Evolutionary conservation across 805 yeast species (phyloP).

Genomic region (Candida gorgasii): DNA sequence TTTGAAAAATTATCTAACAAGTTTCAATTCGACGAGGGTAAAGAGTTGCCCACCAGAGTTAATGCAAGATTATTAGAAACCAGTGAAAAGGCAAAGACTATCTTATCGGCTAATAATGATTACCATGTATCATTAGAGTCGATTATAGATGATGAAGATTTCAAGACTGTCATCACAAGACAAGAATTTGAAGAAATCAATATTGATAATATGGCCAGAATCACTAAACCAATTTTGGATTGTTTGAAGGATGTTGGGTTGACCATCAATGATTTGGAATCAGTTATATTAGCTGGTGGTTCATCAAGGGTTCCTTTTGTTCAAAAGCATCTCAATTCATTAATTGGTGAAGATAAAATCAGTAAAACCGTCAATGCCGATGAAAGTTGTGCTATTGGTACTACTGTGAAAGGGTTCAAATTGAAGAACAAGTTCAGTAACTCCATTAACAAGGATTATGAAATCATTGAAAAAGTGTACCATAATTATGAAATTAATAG

Average conservation of each 20-base stretch:
- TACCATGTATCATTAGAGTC: slow-evolving; percentile 77
- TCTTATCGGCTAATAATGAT: slow-evolving; percentile 86
- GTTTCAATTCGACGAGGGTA: slow-evolving; percentile 34
- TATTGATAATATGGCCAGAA: slow-evolving; percentile 44
- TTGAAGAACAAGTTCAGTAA: slow-evolving; percentile 67
- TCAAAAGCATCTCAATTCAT: slow-evolving; percentile 55
- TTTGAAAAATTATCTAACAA: slow-evolving; percentile 54
- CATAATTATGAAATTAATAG: slow-evolving; percentile 46
- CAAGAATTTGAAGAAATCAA: slow-evolving; percentile 72
- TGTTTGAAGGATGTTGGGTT: slow-evolving; percentile 44
- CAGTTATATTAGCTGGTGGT: slow-evolving; percentile 87
- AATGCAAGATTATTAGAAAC: slow-evolving; percentile 71
- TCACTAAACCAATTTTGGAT: slow-evolving; percentile 54
- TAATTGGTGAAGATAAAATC: slow-evolving; percentile 54
- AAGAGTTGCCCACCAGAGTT: slow-evolving; percentile 56
- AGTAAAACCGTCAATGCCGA: slow-evolving; percentile 92
- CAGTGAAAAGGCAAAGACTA: slow-evolving; percentile 85
- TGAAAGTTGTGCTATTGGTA: slow-evolving; percentile 90
- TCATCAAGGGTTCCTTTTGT: slow-evolving; percentile 88
- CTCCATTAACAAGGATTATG: slow-evolving; percentile 51
- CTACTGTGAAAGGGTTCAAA: slow-evolving; percentile 76
- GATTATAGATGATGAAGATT: slow-evolving; percentile 70
- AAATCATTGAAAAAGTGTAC: slow-evolving; percentile 56
- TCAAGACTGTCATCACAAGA: slow-evolving; percentile 65
- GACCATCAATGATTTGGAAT: slow-evolving; percentile 43